phyloP scores from a whole-genome alignment of 176 grass and related monocot genomes.

The Paspalum notatum region DNA sequence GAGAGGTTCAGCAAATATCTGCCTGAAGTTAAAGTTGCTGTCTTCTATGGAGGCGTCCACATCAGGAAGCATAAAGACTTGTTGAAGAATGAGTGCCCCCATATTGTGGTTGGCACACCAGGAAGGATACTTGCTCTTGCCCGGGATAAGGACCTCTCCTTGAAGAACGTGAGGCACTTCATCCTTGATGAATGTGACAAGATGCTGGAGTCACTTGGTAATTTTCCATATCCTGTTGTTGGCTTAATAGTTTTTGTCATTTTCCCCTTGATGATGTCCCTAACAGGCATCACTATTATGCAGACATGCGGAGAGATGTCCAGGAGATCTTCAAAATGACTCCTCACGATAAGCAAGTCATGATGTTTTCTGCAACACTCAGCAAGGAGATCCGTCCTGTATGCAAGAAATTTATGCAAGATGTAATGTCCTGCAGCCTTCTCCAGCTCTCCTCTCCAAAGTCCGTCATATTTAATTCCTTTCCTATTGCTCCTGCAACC shows the following conservation, averaged over 20 bases:
- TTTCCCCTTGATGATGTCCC: neutral
- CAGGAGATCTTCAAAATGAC: conserved; percentile 99
- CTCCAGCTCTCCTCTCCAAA: conserved; percentile 52
- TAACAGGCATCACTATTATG: conserved; percentile 39
- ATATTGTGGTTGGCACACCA: conserved; percentile 92
- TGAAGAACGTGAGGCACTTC: conserved; percentile 99
- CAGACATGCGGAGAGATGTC: conserved; percentile 97
- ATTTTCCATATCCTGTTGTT: neutral
- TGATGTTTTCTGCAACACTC: conserved; percentile 99
- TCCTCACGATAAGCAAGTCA: conserved; percentile 98
- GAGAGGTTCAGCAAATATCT: conserved; percentile 99
- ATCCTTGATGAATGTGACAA: conserved; percentile 99
- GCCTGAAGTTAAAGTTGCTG: conserved; percentile 86
- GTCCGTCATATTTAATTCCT: conserved; percentile 55
- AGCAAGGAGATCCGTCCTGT: conserved; percentile 97
- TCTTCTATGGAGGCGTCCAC: conserved; percentile 98
- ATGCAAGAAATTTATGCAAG: conserved; percentile 99
- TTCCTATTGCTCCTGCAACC: conserved; percentile 17
- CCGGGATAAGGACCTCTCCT: conserved; percentile 88
- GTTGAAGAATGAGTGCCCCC: conserved; percentile 97
- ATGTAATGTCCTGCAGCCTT: conserved; percentile 85
- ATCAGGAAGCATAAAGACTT: conserved; percentile 92
- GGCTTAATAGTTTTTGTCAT: neutral
- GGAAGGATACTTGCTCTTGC: conserved; percentile 72
- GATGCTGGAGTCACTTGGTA: conserved; percentile 99